These are phyloP conservation scores for Ramularia collo-cygni DNA, from an alignment of 2,329 filamentous ascomycete genomes.

Conservation along the genomic window DNA sequence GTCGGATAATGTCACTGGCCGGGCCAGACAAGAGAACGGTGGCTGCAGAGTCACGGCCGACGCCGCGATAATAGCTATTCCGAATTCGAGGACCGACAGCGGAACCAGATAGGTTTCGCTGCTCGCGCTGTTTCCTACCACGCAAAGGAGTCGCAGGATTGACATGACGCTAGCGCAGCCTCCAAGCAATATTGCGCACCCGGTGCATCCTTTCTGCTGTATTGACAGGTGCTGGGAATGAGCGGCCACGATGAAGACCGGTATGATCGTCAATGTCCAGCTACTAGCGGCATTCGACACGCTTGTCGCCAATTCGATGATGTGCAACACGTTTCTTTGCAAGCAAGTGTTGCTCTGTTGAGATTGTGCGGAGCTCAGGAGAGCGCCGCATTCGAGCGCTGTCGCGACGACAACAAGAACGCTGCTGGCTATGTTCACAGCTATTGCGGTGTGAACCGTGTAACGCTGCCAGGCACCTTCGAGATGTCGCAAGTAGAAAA, in stretches of 20 bases:
- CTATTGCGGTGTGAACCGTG: slow-evolving; percentile 23
- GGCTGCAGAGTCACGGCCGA: no score
- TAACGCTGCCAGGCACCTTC: slow-evolving; percentile 32
- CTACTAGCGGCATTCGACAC: slow-evolving; percentile 34
- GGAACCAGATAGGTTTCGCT: no score
- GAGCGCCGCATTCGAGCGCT: slow-evolving; percentile 29
- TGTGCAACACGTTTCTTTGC: slow-evolving; percentile 9
- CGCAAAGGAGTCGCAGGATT: no score
- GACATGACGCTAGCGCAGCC: no score
- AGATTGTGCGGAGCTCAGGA: slow-evolving; percentile 16
- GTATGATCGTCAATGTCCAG: slow-evolving; percentile 33
- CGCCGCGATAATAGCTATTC: no score
- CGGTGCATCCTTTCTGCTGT: no score
- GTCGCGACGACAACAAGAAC: slow-evolving; percentile 28
- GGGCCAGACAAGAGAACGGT: no score
- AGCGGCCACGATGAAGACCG: slow-evolving; percentile 33
- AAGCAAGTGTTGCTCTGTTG: slow-evolving; percentile 18
- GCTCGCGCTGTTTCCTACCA: no score
- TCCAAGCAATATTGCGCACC: no score
- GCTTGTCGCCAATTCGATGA: slow-evolving; percentile 19
- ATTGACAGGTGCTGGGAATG: no score
- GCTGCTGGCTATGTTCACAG: slow-evolving; percentile 29
- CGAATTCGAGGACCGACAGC: no score
- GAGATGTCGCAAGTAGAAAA: slow-evolving; percentile 42
- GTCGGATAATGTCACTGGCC: no score